phyloP scores from a whole-genome alignment of 2,329 filamentous ascomycete genomes.

The Aspergillus sp. region DNA sequence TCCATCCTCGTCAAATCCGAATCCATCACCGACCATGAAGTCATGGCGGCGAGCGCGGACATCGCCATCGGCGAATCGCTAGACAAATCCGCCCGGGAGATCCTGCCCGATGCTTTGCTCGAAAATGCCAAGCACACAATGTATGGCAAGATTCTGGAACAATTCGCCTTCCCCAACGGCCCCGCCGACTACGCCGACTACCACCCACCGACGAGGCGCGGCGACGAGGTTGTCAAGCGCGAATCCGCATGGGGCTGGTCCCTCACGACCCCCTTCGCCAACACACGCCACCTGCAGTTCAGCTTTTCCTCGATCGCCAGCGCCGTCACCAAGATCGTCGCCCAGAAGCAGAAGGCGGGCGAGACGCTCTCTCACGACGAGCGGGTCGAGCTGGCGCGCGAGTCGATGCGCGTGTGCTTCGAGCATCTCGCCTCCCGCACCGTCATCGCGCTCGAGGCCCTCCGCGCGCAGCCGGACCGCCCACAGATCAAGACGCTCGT shows the following conservation, averaged over 20 bases:
- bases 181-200: conserved; percentile 49
- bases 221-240: conserved; percentile 56
- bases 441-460: conserved; percentile 62
- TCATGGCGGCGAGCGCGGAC: conserved; percentile 72
- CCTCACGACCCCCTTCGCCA: conserved; percentile 65
- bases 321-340: conserved; percentile 59
- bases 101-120: conserved; percentile 65
- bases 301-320: conserved; percentile 74
- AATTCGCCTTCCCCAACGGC: conserved; percentile 67
- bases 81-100: conserved; percentile 78
- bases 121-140: conserved; percentile 61
- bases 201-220: conserved; percentile 55
- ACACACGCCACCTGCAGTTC: conserved; percentile 61
- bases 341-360: conserved; percentile 32
- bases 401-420: conserved; percentile 77
- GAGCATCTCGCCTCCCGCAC: conserved; percentile 80
- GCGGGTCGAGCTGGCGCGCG: conserved; percentile 66
- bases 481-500: conserved; percentile 63
- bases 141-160: conserved; percentile 78
- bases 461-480: conserved; percentile 18
- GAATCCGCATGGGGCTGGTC: conserved; percentile 62
- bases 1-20: conserved; percentile 78
- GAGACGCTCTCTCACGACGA: conserved; percentile 54
- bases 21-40: conserved; percentile 65
- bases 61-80: conserved; percentile 87